Base-by-base conservation (phyloP, 106 monocot species). In the Dendrobium officinale region DNA sequence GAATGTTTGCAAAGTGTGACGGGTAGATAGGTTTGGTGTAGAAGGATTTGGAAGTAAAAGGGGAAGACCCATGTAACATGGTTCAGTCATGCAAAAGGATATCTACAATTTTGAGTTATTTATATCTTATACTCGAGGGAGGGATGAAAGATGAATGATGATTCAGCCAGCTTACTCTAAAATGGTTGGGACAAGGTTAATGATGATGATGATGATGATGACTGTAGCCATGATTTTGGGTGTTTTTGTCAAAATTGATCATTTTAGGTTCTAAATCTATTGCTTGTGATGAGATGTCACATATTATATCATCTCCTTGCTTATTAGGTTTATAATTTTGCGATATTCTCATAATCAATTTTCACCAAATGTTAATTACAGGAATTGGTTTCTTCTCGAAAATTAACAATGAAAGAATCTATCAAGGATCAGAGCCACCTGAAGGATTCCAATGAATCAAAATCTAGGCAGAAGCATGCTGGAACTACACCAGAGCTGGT, bases 301-400 rank as follows among this genome's bases (percentile, higher is more conserved):
- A 19, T 18, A 19, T 19, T 72, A 42, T 42, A 73, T 73, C 41
- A 41, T 73, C 27, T 27, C 22, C 27, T 67, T 67, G 27, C 24
- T 67, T 67, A 17, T 19, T 67, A 26, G 67, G 27, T 67, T 67
- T 67, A 29, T 67, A 29, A 4, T 67, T 67, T 67, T 67, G 9
- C 24, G 22, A 7, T 26, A 9, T 27, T 67, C 73, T 73, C 42
- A 73, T 7, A 73, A 42, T 37, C 19, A 18, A 17, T 44, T 43
- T 42, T 42, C 19, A 43, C 29, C n/a, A 42, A 42, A 74, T 70
- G 27, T 37, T 68, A 29, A 26, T 19, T 70, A 37, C 74, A 74
- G 74, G 74, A 74, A 74, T 9, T 43, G 17, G 74, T 44, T 20
- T 74, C 74, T 74, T 43, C 43, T 20, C 74, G 19, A 44, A 74